Evolutionary conservation across 1,284 basidiomycete species (phyloP).

Genomic region (Ceratobasidium sp.): DNA sequence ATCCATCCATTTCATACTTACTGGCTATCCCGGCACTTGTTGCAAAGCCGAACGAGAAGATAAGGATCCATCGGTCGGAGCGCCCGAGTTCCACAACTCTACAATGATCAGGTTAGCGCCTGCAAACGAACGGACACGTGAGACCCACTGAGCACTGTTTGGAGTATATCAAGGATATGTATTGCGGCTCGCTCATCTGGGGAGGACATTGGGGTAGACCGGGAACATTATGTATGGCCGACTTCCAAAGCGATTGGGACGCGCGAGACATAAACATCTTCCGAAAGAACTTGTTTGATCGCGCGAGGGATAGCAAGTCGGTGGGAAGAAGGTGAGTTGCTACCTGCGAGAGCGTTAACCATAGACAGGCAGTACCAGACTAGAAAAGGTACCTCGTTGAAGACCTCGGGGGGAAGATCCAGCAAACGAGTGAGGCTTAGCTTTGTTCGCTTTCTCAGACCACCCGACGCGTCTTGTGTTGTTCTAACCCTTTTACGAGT

Average conservation of each 20-base stretch:
- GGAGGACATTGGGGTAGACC: background rate
- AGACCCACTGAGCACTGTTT: constrained; percentile 11
- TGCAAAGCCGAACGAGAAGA: constrained; percentile 19
- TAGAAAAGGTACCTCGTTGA: background rate
- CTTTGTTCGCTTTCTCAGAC: background rate
- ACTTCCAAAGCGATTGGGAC: background rate
- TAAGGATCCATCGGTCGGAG: background rate
- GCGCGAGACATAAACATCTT: background rate
- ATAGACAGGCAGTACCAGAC: background rate
- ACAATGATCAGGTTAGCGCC: background rate
- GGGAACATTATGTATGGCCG: background rate
- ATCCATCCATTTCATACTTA: background rate
- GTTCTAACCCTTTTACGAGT: background rate
- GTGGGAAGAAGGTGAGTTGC: background rate
- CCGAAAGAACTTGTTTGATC: background rate
- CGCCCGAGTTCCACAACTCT: background rate
- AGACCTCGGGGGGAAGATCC: background rate
- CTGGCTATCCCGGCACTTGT: background rate
- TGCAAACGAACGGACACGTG: background rate
- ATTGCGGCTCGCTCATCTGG: constrained; percentile 15
- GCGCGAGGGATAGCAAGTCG: constrained; percentile 6
- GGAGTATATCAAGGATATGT: constrained; percentile 44
- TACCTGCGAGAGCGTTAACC: background rate
- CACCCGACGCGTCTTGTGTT: background rate
- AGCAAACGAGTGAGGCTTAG: background rate